These are phyloP conservation scores for Populus tremula DNA, from an alignment of 345 rosid genomes.

Conservation along the genomic window DNA sequence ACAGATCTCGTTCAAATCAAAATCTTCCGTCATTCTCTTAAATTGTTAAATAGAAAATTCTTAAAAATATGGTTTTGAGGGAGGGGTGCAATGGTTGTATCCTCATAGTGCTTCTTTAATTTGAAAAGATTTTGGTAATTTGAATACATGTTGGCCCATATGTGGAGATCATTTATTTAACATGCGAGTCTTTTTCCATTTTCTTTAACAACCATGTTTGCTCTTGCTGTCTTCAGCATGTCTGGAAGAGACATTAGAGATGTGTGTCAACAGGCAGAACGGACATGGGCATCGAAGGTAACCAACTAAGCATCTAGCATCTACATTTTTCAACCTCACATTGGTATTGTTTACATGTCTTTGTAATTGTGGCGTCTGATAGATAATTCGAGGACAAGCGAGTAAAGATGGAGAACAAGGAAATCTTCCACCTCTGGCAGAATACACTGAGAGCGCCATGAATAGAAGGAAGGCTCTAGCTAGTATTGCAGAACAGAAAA, in stretches of 20 bases:
- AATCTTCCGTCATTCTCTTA: not conserved
- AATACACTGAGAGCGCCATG: constrained; percentile 61
- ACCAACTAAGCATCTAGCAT: not conserved
- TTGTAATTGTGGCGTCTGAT: not conserved
- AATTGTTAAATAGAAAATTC: not conserved
- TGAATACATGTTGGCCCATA: not conserved
- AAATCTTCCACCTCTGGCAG: constrained; percentile 62
- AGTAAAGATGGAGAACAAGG: constrained; percentile 37
- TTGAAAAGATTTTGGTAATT: not conserved
- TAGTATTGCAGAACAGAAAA: constrained; percentile 37
- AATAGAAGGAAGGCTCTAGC: constrained; percentile 48
- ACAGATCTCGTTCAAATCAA: not conserved
- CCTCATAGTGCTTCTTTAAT: not conserved
- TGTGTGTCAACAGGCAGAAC: constrained; percentile 89
- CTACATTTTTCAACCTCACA: not conserved
- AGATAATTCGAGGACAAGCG: constrained; percentile 72
- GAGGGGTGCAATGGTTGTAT: not conserved
- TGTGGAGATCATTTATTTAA: not conserved
- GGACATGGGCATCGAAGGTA: constrained; percentile 95
- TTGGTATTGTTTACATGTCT: not conserved
- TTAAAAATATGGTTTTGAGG: not conserved
- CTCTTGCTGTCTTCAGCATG: constrained; percentile 48
- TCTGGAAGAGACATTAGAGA: constrained; percentile 89
- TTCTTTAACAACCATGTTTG: not conserved
- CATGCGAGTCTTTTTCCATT: not conserved